phyloP scores from a whole-genome alignment of 148 eudicot genomes.

The Beta vulgaris region DNA sequence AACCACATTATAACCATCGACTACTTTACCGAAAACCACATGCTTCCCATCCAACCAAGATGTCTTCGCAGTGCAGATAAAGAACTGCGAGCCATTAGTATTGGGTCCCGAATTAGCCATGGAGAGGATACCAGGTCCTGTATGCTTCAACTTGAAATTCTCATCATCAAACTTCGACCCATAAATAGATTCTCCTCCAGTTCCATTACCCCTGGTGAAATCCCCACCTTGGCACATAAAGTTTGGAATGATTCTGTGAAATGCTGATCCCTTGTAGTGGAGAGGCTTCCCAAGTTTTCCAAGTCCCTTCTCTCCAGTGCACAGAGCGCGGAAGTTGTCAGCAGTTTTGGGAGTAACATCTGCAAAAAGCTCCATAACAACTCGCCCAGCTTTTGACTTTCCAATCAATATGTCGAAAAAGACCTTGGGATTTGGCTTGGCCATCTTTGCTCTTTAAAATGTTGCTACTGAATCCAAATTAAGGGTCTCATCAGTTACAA shows the following conservation, averaged over 20 bases:
- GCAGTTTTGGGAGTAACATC: slow-evolving; percentile 76
- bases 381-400: slow-evolving; percentile 51
- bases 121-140: slow-evolving; percentile 65
- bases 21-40: slow-evolving; percentile 68
- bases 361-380: slow-evolving; percentile 72
- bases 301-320: slow-evolving; percentile 89
- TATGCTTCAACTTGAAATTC: slow-evolving; percentile 60
- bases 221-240: slow-evolving; percentile 98
- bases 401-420: slow-evolving; percentile 84
- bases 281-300: slow-evolving; percentile 66
- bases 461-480: not conserved
- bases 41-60: slow-evolving; percentile 74
- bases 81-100: slow-evolving; percentile 81
- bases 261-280: slow-evolving; percentile 77
- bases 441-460: slow-evolving; percentile 33
- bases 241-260: slow-evolving; percentile 76
- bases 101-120: slow-evolving; percentile 73
- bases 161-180: slow-evolving; percentile 70
- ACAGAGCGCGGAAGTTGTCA: slow-evolving; percentile 83
- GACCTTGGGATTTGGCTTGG: slow-evolving; percentile 62
- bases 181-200: slow-evolving; percentile 87
- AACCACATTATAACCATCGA: slow-evolving; percentile 59
- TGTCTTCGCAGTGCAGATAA: slow-evolving; percentile 66
- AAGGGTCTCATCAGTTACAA: not conserved
- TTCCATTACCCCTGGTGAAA: slow-evolving; percentile 82